phyloP scores from a whole-genome alignment of 2,329 filamentous ascomycete genomes.

The Botryotinia narcissicola region DNA sequence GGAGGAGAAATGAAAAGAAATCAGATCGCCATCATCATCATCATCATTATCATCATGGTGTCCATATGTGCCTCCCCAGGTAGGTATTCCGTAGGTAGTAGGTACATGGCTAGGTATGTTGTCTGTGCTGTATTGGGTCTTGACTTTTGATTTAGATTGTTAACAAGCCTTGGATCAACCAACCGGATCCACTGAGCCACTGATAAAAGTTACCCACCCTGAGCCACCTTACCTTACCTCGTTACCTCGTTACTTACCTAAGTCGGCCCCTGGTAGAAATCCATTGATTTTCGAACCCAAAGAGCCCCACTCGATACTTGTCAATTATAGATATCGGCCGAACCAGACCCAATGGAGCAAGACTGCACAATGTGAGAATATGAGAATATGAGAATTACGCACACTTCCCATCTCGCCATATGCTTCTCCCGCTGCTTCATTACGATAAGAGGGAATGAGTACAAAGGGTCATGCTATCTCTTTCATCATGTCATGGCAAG shows the following conservation, averaged over 20 bases:
- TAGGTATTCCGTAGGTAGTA: neutral
- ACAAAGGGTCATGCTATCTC: neutral
- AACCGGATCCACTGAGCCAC: neutral
- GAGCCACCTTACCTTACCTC: no score
- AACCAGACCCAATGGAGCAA: neutral
- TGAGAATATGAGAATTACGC: neutral
- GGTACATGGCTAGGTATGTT: neutral
- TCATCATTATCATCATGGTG: neutral
- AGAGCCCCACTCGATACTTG: neutral
- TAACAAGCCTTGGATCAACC: neutral
- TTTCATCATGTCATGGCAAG: neutral
- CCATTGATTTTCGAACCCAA: neutral
- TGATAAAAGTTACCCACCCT: neutral
- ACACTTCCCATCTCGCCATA: neutral
- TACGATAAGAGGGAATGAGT: neutral
- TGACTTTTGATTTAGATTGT: neutral
- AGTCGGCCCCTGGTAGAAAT: neutral
- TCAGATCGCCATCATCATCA: neutral
- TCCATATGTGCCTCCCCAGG: neutral
- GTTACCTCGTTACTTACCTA: no score
- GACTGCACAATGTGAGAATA: neutral
- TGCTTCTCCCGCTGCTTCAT: neutral
- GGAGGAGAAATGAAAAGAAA: neutral
- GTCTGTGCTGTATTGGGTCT: neutral
- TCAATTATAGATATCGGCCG: constrained; percentile 7